Evolutionary conservation across 768 basidiomycete species (phyloP).

Genomic region (Auricularia heimuer): DNA sequence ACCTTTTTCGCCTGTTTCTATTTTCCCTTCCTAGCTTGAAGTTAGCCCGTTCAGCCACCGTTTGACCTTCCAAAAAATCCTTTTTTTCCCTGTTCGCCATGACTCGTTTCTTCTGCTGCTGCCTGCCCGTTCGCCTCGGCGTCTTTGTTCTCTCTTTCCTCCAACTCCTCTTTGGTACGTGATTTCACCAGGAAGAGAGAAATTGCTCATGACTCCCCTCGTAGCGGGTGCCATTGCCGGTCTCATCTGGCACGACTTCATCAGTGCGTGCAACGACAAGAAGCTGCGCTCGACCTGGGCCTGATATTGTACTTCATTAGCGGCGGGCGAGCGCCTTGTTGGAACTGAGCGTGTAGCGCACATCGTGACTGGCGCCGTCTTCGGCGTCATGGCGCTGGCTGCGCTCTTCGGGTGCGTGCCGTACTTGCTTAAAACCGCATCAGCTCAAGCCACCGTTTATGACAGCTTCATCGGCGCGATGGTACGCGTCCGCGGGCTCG

Average conservation of each 20-base stretch:
- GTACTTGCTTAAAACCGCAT: constrained; percentile 1
- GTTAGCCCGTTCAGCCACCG: no score
- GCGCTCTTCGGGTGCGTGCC: constrained; percentile 45
- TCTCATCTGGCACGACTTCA: constrained; percentile 49
- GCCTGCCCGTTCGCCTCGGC: constrained; percentile 52
- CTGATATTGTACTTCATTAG: background rate
- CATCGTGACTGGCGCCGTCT: constrained; percentile 41
- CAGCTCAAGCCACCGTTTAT: background rate
- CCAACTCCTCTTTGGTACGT: constrained; percentile 45
- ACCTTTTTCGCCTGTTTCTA: no score
- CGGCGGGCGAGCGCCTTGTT: constrained; percentile 23
- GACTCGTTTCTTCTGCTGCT: constrained; percentile 39
- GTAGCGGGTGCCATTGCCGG: background rate
- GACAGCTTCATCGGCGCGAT: constrained; percentile 50
- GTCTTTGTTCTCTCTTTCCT: constrained; percentile 46
- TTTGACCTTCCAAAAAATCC: no score
- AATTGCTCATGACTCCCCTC: background rate
- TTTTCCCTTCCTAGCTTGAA: no score
- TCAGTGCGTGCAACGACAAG: constrained; percentile 31
- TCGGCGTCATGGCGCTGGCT: constrained; percentile 41
- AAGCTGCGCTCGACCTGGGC: background rate
- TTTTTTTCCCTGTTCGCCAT: background rate
- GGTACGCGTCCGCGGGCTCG: constrained; percentile 51
- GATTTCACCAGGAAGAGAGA: background rate
- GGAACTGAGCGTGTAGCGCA: constrained; percentile 31